Percentiles rank a stretch among this genome's conserved stretches.
phyloP scores from a whole-genome alignment of 768 basidiomycete genomes.

The Pleurotus giganteus region DNA sequence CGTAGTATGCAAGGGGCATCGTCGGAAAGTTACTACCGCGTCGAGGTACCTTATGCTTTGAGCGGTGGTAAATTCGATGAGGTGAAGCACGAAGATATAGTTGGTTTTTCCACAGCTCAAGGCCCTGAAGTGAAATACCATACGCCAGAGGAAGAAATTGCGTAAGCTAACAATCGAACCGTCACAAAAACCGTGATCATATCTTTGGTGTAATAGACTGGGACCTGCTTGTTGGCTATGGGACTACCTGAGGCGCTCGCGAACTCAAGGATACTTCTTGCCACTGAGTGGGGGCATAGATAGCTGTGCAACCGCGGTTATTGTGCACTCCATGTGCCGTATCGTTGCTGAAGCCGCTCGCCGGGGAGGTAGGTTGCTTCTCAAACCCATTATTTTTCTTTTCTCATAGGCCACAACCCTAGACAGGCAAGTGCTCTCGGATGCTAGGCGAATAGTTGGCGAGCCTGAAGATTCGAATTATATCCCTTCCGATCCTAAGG shows the following conservation, averaged over 20 bases:
- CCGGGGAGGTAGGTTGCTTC: conserved; percentile 55
- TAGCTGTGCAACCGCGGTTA: conserved; percentile 94
- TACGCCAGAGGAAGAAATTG: conserved; percentile 93
- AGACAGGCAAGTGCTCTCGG: conserved; percentile 86
- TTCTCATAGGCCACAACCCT: conserved; percentile 8
- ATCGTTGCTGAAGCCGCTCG: conserved; percentile 79
- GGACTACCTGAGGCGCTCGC: conserved; percentile 95
- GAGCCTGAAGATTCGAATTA: conserved; percentile 81
- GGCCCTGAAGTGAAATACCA: conserved; percentile 66
- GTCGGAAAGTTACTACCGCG: conserved; percentile 73
- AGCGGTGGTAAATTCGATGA: conserved; percentile 74
- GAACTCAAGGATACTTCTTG: conserved; percentile 92
- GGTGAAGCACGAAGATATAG: conserved; percentile 48
- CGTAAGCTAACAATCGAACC: conserved; percentile 54
- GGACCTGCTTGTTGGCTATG: conserved; percentile 99
- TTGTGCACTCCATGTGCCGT: conserved; percentile 95
- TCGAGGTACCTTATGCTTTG: conserved; percentile 79
- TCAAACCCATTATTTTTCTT: neutral
- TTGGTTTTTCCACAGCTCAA: conserved; percentile 34
- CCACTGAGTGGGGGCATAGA: conserved; percentile 97
- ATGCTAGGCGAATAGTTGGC: conserved; percentile 87
- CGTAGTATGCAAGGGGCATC: conserved; percentile 87
- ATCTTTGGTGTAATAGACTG: conserved; percentile 47
- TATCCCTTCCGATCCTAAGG: conserved; percentile 81
- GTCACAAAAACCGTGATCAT: neutral